These are phyloP conservation scores for Triadica sebifera DNA, from an alignment of 345 rosid species.

Conservation along the genomic window DNA sequence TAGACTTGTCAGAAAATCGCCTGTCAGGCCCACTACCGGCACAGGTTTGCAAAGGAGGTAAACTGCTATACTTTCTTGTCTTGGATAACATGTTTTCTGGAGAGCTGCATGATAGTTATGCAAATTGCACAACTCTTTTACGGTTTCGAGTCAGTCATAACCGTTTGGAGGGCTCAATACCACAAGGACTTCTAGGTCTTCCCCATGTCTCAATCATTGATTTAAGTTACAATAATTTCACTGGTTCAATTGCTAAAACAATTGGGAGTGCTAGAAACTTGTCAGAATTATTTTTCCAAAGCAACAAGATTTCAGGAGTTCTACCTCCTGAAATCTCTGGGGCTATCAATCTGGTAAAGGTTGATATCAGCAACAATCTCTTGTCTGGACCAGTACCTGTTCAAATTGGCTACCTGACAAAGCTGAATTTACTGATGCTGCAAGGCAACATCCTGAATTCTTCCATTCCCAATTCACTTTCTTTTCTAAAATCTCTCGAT, in stretches of 20 bases:
- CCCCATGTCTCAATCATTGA: slow-evolving; percentile 90
- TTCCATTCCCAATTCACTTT: slow-evolving; percentile 66
- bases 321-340: slow-evolving; percentile 65
- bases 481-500: slow-evolving; percentile 64
- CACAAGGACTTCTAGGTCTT: slow-evolving; percentile 59
- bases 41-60: slow-evolving; percentile 68
- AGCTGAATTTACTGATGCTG: slow-evolving; percentile 65
- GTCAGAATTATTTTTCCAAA: slow-evolving; percentile 79
- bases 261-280: slow-evolving; percentile 62
- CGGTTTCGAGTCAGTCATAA: slow-evolving; percentile 80
- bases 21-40: slow-evolving; percentile 71
- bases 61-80: slow-evolving; percentile 68
- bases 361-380: slow-evolving; percentile 78
- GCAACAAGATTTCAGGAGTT: slow-evolving; percentile 63
- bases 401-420: slow-evolving; percentile 62
- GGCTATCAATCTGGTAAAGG: slow-evolving; percentile 72
- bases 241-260: slow-evolving; percentile 57
- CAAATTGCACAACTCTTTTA: slow-evolving; percentile 57
- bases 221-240: slow-evolving; percentile 58
- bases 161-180: slow-evolving; percentile 57
- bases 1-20: slow-evolving; percentile 78
- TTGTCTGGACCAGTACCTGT: slow-evolving; percentile 76
- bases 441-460: slow-evolving; percentile 66
- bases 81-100: slow-evolving; percentile 70
- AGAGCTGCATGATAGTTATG: slow-evolving; percentile 54